Conservation (phyloP, 306 rosid genomes). For the Begonia peltatifolia region DNA sequence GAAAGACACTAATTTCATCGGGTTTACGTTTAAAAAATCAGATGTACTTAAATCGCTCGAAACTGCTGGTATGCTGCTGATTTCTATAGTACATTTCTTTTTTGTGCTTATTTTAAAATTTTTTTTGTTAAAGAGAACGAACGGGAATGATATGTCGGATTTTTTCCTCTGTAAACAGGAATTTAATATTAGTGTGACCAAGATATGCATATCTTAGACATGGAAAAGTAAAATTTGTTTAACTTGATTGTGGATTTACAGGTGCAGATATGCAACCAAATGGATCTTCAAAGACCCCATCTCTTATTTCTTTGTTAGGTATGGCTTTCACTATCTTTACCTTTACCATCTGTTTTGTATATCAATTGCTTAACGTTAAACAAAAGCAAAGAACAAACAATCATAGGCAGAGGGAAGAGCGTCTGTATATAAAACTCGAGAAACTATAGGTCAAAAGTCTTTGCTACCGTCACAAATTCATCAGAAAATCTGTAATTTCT, state of each 20-base stretch:
- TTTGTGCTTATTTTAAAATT: neutral
- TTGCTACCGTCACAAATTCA: too few relatives aligned
- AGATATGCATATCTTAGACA: too few relatives aligned
- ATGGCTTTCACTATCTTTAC: conserved; percentile 8
- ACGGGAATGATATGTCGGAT: too few relatives aligned
- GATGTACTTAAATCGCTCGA: conserved; percentile 73
- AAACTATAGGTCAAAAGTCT: too few relatives aligned
- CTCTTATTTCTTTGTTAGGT: conserved; percentile 87
- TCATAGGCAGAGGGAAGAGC: too few relatives aligned
- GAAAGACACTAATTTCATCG: conserved; percentile 91
- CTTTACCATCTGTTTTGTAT: too few relatives aligned
- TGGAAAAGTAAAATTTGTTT: too few relatives aligned
- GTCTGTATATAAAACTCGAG: too few relatives aligned
- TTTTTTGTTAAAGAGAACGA: neutral
- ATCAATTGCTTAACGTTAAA: too few relatives aligned
- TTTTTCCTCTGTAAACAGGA: too few relatives aligned
- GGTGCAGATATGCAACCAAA: conserved; percentile 51
- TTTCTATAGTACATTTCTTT: neutral
- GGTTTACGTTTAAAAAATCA: conserved; percentile 83
- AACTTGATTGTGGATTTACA: conserved; percentile 17
- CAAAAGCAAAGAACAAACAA: too few relatives aligned
- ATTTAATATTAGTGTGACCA: too few relatives aligned
- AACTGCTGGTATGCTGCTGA: conserved; percentile 44
- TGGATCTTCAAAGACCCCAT: conserved; percentile 47
- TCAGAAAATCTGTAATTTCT: neutral